Base-by-base conservation (phyloP, 768 basidiomycete species). In the Dioszegia aurantiaca region DNA sequence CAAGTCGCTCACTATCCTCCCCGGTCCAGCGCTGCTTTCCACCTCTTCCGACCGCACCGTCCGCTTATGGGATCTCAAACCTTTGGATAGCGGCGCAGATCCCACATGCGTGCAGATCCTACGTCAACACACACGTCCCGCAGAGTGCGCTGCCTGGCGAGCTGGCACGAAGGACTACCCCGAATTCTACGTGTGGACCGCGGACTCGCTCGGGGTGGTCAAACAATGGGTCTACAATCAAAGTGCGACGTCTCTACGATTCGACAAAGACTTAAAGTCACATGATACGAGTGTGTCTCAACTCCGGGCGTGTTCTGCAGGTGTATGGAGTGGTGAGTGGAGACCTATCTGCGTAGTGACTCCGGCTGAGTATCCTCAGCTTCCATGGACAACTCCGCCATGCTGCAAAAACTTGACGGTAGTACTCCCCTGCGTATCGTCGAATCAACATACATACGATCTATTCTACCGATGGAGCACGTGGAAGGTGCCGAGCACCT, bases 121-220 rank as follows among this genome's bases (percentile, higher is more conserved):
- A 43, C 88, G 89, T 3, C 83, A 85, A 0, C 94, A 99, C 76
- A 88, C 85, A 9, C 84, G 94, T 14, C 94, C 94, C 3, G 85
- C 98, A 8, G 89, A 90, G 73, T 84, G 84, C 59, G 75, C 95
- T 12, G 82, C 83, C 37, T 86, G 82, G n/a, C 79, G 58, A 64
- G 77, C 14, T 14, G 58, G 72, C 70, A 11, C 77, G 79, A 19
- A 82, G 79, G 36, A 59, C 41, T 23, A 27, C 46, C 53, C 37
- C 27, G 55, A 64, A 40, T 36, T 60, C 0, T 78, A 81, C 26
- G 77, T 98, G 4, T 89, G 86, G 73, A 90, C 90, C 0, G 90
- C 84, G 6, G 94, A 98, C 75, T 93, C 89, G 2, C 88, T 98
- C 86, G 95, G 94, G 1, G 74, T 87, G 9, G 85, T 97, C 72